Conservation (phyloP, 2,329 filamentous ascomycete genomes). For the Xylaria sp. region DNA sequence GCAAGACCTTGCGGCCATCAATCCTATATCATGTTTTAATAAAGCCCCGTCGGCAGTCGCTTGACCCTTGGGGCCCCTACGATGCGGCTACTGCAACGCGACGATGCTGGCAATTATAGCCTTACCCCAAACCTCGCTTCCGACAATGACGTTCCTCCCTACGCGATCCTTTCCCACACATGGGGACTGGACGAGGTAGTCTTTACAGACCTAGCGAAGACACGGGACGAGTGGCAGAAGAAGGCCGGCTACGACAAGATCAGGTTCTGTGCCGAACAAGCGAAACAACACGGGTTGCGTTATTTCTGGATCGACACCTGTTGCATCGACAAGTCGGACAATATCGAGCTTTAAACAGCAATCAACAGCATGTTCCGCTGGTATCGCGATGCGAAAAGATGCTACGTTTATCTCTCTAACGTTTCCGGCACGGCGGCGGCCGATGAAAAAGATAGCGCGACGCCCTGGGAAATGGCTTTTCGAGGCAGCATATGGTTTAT, state of each 20-base stretch:
- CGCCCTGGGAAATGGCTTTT: conserved; percentile 12
- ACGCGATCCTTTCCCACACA: conserved; percentile 38
- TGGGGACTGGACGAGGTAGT: conserved; percentile 34
- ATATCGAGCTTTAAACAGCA: conserved; percentile 27
- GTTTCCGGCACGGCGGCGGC: no score
- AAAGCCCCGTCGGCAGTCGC: no score
- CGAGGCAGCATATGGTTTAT: no score
- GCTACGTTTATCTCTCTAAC: conserved; percentile 38
- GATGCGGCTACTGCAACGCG: conserved; percentile 18
- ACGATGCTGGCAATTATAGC: conserved; percentile 13
- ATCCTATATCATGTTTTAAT: background rate
- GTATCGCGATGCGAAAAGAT: conserved; percentile 31
- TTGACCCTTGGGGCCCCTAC: background rate
- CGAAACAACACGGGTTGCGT: conserved; percentile 27
- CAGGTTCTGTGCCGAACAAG: conserved; percentile 33
- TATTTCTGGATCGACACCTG: no score
- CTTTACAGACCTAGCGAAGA: conserved; percentile 29
- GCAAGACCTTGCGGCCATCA: background rate
- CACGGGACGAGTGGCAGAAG: conserved; percentile 13
- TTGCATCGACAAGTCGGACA: conserved; percentile 31
- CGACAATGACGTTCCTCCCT: conserved; percentile 31
- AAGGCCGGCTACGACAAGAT: conserved; percentile 35
- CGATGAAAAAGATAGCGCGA: background rate
- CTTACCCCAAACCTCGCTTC: conserved; percentile 3
- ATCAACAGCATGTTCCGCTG: conserved; percentile 38